These are phyloP conservation scores for Stipa capillata DNA, from an alignment of 176 grass and related monocot species.

Conservation along the genomic window DNA sequence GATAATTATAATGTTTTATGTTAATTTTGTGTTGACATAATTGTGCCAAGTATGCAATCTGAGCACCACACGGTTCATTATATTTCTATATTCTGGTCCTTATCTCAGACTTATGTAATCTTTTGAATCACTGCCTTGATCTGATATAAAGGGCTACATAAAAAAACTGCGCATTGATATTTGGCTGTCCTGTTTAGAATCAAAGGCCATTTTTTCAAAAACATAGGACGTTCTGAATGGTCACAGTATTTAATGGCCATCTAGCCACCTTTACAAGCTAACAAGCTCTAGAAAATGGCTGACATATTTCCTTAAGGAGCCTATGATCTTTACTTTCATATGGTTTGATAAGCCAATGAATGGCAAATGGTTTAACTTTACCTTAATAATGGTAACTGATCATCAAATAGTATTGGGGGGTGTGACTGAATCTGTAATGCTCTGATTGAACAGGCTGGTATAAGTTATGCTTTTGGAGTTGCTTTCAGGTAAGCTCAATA, in stretches of 20 bases:
- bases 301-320: neutral
- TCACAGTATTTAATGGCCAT: neutral
- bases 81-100: neutral
- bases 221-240: neutral
- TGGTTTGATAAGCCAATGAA: neutral
- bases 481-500: constrained; percentile 67
- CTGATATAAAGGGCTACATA: neutral
- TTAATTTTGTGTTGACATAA: neutral
- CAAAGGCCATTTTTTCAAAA: neutral
- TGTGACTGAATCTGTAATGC: constrained; percentile 15
- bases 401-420: neutral
- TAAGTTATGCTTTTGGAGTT: constrained; percentile 83
- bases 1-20: neutral
- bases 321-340: neutral
- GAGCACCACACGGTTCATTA: neutral
- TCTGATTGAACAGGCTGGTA: constrained; percentile 60
- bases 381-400: neutral
- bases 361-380: neutral
- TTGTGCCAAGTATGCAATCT: neutral
- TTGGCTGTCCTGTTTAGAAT: neutral
- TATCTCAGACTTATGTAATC: neutral
- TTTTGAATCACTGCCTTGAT: neutral
- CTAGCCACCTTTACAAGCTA: neutral
- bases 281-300: neutral
- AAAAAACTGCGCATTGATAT: neutral